A percentile compares a stretch with the other conserved stretches of the same genome.
These are phyloP conservation scores for Diplotaxis tenuifolia DNA, from an alignment of 345 rosid species.

Conservation along the genomic window DNA sequence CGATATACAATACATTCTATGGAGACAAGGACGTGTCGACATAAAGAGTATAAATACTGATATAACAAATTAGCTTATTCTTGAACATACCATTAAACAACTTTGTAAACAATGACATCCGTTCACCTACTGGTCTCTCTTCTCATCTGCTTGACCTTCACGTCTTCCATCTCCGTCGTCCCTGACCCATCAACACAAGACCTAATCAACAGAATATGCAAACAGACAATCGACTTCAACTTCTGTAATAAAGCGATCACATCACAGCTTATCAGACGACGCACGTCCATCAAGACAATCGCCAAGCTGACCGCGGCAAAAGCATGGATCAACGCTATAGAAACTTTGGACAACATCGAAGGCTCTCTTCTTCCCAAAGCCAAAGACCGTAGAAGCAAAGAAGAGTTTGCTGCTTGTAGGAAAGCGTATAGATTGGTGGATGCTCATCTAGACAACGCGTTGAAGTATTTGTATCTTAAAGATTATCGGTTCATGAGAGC, in stretches of 20 bases:
- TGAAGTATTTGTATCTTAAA: conserved; percentile 32
- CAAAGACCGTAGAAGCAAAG: conserved; percentile 14
- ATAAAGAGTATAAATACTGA: conserved; percentile 28
- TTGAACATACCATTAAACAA: conserved; percentile 8
- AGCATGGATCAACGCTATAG: conserved; percentile 38
- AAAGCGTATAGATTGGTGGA: conserved; percentile 35
- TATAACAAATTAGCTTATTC: conserved; percentile 10
- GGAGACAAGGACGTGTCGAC: neutral
- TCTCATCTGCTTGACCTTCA: conserved; percentile 29
- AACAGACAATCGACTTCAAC: conserved; percentile 31
- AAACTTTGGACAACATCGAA: conserved; percentile 33
- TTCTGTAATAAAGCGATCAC: conserved; percentile 35
- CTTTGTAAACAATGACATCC: conserved; percentile 18
- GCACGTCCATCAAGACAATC: conserved; percentile 30
- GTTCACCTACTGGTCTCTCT: conserved; percentile 27
- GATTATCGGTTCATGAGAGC: conserved; percentile 40
- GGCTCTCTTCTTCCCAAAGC: conserved; percentile 31
- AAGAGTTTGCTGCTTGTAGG: conserved; percentile 29
- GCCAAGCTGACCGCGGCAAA: conserved; percentile 36
- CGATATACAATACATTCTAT: conserved; percentile 11
- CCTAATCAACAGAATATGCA: conserved; percentile 39
- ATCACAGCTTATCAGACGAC: conserved; percentile 23
- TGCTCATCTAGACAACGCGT: conserved; percentile 35
- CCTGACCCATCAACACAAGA: conserved; percentile 34
- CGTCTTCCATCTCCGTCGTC: conserved; percentile 20